Evolutionary conservation across 2,329 filamentous ascomycete genomes (phyloP).

Genomic region (Colletotrichum neosansevieriae): DNA sequence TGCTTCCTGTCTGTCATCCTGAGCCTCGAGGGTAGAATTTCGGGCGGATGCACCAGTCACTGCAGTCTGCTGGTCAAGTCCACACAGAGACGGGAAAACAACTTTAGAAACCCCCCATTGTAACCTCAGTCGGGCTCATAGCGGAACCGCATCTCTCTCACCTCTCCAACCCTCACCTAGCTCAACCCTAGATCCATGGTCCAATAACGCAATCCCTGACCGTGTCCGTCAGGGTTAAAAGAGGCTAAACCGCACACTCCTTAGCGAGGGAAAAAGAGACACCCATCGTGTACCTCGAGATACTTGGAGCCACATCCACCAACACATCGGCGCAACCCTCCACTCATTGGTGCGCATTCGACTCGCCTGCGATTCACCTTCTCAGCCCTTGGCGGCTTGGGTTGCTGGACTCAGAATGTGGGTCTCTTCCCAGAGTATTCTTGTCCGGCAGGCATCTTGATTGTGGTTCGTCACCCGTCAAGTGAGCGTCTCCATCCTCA

Average conservation of each 20-base stretch:
- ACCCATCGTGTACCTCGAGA: constrained; percentile 12
- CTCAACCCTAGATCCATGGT: constrained; percentile 34
- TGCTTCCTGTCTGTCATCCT: constrained; percentile 21
- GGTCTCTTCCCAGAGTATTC: constrained; percentile 6
- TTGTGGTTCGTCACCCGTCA: constrained; percentile 26
- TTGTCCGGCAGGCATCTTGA: constrained; percentile 29
- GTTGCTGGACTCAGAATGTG: constrained; percentile 22
- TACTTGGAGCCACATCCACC: constrained; percentile 30
- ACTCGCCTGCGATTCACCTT: constrained; percentile 35
- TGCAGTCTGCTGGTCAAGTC: constrained; percentile 4
- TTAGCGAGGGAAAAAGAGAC: constrained; percentile 5
- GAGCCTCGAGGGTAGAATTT: not conserved
- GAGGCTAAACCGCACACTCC: constrained; percentile 20
- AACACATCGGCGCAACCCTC: constrained; percentile 25
- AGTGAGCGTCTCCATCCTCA: constrained; percentile 31
- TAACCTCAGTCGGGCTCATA: constrained; percentile 15
- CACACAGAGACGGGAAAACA: constrained; percentile 6
- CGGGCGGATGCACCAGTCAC: constrained; percentile 1
- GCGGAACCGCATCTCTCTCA: constrained; percentile 14
- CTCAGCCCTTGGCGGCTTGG: constrained; percentile 28
- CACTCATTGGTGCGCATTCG: constrained; percentile 38
- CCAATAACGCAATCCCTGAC: constrained; percentile 27
- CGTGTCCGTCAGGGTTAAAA: constrained; percentile 22
- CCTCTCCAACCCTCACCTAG: not conserved
- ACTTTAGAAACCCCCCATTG: constrained; percentile 16